Percentiles rank a stretch among this genome's conserved stretches.
Evolutionary conservation across 345 rosid species (phyloP).

Genomic region (Populus nigra): DNA sequence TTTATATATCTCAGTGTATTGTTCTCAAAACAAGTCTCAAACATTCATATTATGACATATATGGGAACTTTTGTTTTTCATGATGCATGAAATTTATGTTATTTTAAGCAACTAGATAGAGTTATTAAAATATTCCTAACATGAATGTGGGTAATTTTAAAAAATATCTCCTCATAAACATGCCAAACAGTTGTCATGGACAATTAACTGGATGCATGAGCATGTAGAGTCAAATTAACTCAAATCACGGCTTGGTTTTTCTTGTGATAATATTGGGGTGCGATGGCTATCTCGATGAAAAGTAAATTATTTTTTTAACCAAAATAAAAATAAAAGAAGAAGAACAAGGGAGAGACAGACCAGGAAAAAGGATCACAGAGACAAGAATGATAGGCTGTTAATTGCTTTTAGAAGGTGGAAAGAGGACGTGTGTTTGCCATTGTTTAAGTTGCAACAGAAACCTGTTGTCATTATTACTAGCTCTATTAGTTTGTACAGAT

Average conservation of each 20-base stretch:
- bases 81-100: neutral
- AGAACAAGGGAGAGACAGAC: neutral
- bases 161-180: neutral
- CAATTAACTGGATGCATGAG: neutral
- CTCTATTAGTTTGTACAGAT: neutral
- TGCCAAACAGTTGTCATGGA: neutral
- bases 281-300: neutral
- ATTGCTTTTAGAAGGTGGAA: constrained; percentile 21
- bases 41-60: no score
- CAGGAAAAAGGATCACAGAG: neutral
- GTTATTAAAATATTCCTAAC: neutral
- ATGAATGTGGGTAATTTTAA: neutral
- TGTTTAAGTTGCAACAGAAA: constrained; percentile 19
- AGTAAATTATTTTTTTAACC: neutral
- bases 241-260: no score
- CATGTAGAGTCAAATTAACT: neutral
- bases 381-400: neutral
- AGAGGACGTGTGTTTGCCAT: constrained; percentile 30
- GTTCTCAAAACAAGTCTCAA: neutral
- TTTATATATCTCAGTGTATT: no score
- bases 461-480: neutral
- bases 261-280: neutral
- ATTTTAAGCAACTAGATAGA: neutral
- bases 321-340: no score
- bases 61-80: neutral